These are phyloP conservation scores for Naganishia randhawae DNA, from an alignment of 768 basidiomycete genomes.

Conservation along the genomic window DNA sequence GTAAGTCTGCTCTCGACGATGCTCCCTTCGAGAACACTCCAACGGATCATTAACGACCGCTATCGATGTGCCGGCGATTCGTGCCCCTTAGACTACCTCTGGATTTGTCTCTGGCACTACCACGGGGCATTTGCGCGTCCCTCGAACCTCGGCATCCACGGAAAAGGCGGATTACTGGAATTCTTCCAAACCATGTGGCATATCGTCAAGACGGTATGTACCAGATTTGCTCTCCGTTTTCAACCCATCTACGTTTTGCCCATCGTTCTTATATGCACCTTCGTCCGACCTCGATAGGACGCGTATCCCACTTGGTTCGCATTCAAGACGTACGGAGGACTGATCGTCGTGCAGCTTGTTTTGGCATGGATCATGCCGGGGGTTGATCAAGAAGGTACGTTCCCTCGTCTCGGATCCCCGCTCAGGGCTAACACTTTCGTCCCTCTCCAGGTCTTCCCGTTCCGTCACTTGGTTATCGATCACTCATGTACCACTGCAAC, in stretches of 20 bases:
- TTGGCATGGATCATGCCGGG: conserved; percentile 89
- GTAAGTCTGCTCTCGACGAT: conserved; percentile 34
- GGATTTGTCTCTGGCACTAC: conserved; percentile 95
- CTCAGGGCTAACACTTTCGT: not conserved
- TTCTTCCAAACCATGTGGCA: conserved; percentile 78
- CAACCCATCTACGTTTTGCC: conserved; percentile 25
- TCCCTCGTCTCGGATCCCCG: not conserved
- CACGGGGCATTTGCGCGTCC: conserved; percentile 67
- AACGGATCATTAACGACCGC: not conserved
- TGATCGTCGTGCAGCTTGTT: conserved; percentile 82
- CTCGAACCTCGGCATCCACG: conserved; percentile 66
- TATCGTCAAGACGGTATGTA: conserved; percentile 71
- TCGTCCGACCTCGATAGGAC: conserved; percentile 59
- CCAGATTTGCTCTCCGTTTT: conserved; percentile 1
- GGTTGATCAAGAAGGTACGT: conserved; percentile 70
- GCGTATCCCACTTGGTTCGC: conserved; percentile 85
- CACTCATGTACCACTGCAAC: conserved; percentile 95
- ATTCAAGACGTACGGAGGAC: conserved; percentile 82
- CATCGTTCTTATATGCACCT: too few relatives aligned
- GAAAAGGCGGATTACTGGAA: conserved; percentile 55
- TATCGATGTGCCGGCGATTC: conserved; percentile 7
- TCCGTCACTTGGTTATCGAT: conserved; percentile 86
- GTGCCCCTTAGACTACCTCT: conserved; percentile 69
- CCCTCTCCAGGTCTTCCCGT: conserved; percentile 68
- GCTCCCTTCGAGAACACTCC: not conserved